Base-by-base conservation (phyloP, 73 alveolate genomes). In the Stentor roeselii region DNA sequence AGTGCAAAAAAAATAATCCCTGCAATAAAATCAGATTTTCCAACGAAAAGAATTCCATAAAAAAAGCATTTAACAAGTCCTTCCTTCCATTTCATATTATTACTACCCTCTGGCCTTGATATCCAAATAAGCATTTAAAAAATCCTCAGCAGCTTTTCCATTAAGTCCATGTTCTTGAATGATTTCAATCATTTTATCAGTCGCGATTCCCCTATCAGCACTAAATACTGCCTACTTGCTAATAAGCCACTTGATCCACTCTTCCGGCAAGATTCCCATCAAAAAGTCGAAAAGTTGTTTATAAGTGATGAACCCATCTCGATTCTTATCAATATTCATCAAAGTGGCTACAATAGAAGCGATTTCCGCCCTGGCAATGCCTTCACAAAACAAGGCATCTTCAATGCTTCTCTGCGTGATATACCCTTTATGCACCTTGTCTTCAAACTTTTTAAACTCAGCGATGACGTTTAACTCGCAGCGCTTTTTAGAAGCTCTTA, bases 111-210 rank as follows among this genome's bases (percentile, higher is more conserved):
- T 50, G 21, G 67, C 67, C 21, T 50, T 50, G 21, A 50, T 50
- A 21, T 50, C 67, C 6, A 50, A 21, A 50, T 50, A 50, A 50
- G 67, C 21, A 21, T 50, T 50, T 50, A 50, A 50, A 50, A 50
- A 50, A 11, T 50, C 67, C 21, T 50, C 67, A 50, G 21, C 67
- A 50, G 67, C 67, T 50, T 50, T 50, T 6, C 67, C 80, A 67
- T 67, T 67, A 40, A 67, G 34, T 15, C 80, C 80, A 67, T 67
- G 21, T n/a, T 67, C 80, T 67, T 67, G 41, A n/a, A 67, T 67
- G 0, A 32, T 67, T 30, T n/a, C 14, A 2, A 67, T 21, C 11
- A 67, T n/a, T 1, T 27, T n/a, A 11, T 67, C 80, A 30, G 21
- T 36, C 11, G n/a, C 37, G 14, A 67, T 40, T 30, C 37, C 80